phyloP scores from a whole-genome alignment of 441 rosid genomes.

The Erodium chrysanthum region DNA sequence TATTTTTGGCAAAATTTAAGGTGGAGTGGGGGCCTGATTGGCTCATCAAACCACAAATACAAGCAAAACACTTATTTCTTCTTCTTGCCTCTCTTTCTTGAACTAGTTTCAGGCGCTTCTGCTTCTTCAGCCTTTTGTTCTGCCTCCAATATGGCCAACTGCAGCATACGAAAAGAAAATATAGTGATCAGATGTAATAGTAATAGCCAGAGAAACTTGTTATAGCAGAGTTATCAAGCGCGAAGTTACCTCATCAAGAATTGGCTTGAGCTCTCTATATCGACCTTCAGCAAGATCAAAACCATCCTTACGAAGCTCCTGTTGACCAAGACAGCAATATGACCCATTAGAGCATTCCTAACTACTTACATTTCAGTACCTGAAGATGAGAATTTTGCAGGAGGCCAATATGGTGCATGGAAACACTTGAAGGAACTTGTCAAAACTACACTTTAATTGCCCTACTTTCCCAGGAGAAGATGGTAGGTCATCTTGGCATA shows the following conservation, averaged over 20 bases:
- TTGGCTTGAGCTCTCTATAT: constrained; percentile 78
- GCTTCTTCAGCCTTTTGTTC: constrained; percentile 94
- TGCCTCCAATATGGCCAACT: constrained; percentile 80
- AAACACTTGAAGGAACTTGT: neutral
- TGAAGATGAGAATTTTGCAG: neutral
- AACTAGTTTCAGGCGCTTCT: constrained; percentile 63
- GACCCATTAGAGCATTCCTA: neutral
- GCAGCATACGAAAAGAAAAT: constrained; percentile 15
- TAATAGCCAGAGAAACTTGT: neutral
- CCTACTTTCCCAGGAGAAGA: neutral
- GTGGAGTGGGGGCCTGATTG: neutral
- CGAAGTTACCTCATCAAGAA: constrained; percentile 73
- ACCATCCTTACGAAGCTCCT: constrained; percentile 96
- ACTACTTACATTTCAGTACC: neutral
- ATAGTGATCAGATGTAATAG: neutral
- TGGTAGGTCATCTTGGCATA: neutral
- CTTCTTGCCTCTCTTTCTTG: constrained; percentile 67
- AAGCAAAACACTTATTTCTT: constrained; percentile 22
- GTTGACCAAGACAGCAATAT: constrained; percentile 17
- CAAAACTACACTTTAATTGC: neutral
- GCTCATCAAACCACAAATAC: neutral
- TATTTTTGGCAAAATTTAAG: constrained; percentile 5
- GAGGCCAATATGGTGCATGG: neutral
- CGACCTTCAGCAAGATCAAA: constrained; percentile 90
- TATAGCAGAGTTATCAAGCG: constrained; percentile 2